A percentile compares a stretch with the other conserved stretches of the same genome.
phyloP scores from a whole-genome alignment of 768 basidiomycete genomes.

The Rhodotorula diobovata region DNA sequence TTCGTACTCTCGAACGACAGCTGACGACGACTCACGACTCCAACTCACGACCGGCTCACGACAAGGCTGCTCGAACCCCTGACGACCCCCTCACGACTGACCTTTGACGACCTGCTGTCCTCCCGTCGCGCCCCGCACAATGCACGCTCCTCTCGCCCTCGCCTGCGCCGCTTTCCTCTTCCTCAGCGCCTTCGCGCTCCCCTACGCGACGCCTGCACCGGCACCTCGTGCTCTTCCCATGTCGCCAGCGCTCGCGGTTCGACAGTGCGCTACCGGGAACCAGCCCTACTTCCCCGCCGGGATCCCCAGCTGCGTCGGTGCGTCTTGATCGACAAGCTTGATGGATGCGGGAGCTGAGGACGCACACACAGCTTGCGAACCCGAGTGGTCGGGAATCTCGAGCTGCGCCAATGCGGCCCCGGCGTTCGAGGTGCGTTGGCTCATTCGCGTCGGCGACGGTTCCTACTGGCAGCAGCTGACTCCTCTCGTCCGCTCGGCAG shows the following conservation, averaged over 20 bases:
- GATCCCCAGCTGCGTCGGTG: constrained; percentile 25
- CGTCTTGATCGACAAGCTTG: neutral
- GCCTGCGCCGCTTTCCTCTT: neutral
- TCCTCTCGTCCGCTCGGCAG: neutral
- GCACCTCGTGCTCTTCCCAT: neutral
- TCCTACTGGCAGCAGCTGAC: too few species aligned
- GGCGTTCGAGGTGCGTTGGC: constrained; percentile 19
- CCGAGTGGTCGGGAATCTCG: constrained; percentile 18
- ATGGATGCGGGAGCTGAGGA: neutral
- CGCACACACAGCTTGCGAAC: constrained; percentile 17
- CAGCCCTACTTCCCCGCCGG: constrained; percentile 23
- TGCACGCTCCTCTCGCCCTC: too few species aligned
- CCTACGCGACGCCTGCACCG: neutral
- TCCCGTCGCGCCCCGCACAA: neutral
- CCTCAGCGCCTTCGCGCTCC: neutral
- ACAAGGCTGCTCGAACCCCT: too few species aligned
- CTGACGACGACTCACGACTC: too few species aligned
- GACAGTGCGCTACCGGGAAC: neutral
- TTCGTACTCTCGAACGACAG: too few species aligned
- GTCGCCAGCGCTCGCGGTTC: neutral
- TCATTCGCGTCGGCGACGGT: too few species aligned
- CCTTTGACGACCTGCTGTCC: neutral
- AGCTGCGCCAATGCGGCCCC: constrained; percentile 23
- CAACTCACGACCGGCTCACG: neutral
- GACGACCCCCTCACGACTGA: neutral